Evolutionary conservation across 2,329 filamentous ascomycete genomes (phyloP), one percentile per base, ranked within the genome.

Genomic region (Epichloe glyceriae): DNA sequence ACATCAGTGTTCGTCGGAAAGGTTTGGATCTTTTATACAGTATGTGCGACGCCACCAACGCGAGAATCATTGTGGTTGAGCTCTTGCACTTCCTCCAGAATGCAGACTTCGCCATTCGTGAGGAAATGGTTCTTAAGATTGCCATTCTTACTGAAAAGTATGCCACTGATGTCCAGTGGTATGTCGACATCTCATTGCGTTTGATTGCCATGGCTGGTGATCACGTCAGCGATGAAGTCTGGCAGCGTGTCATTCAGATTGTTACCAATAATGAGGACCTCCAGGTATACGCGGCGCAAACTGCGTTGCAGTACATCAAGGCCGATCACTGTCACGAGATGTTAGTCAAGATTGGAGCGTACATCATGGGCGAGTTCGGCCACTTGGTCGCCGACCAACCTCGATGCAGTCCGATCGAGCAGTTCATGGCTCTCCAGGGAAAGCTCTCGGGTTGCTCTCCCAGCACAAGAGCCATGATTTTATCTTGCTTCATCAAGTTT

Each of bases 41-140:
- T 80, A 98, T 98, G 93, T 98, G 94, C 67, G 93, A 98, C 68
- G 80, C 86, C 35, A 84, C 84, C n/a, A 98, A 98, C 67, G 89
- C 93, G 7, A 86, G 88, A 56, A 83, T 88, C 10, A 95, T 98
- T 57, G 93, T 98, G 39, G 85, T 86, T 53, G 93, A 98, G 70
- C 81, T 98, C 47, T 71, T 98, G 49, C 88, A 91, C 58, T 97
- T 96, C 67, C 78, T 98, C 8, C 91, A 96, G 62, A 95, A 88
- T 51, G 93, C 93, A 46, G 93, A 98, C 67, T 98, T 95, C 67
- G 91, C 91, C 5, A 96, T 98, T 60, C 82, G 94, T 56, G 94
- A 98, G 70, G 93, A 98, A 67, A 98, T 98, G 93, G 93, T 97
- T 4, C 75, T 98, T 55, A 98, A 98, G 71, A 95, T 98, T 68